These are phyloP conservation scores for Hypoxylon sp. DNA, from an alignment of 2,329 filamentous ascomycete species.

Conservation along the genomic window DNA sequence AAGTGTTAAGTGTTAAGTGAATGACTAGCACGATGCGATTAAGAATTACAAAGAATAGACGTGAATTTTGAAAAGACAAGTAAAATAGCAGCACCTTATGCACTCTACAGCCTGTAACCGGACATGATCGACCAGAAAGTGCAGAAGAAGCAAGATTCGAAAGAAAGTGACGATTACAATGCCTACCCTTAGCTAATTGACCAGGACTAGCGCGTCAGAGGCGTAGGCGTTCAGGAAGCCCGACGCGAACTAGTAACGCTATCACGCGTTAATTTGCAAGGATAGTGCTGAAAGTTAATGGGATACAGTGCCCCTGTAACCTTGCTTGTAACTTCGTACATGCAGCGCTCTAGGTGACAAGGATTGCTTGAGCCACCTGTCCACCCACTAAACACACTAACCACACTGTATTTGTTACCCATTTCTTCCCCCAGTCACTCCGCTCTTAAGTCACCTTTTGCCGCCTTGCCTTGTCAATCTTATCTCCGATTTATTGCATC, in stretches of 20 bases:
- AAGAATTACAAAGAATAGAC: neutral
- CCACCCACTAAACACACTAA: neutral
- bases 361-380: too few relatives aligned
- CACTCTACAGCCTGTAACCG: neutral
- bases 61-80: neutral
- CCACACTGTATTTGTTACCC: neutral
- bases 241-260: slow-evolving; percentile 49
- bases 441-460: slow-evolving; percentile 7
- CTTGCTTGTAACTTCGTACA: neutral
- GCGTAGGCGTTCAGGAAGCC: slow-evolving; percentile 30
- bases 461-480: slow-evolving; percentile 16
- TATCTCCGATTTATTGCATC: slow-evolving; percentile 25
- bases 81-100: neutral
- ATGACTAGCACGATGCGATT: neutral
- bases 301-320: slow-evolving; percentile 1
- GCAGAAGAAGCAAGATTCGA: slow-evolving; percentile 9
- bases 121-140: neutral
- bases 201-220: slow-evolving; percentile 45
- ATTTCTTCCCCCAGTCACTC: neutral
- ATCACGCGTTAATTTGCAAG: slow-evolving; percentile 51
- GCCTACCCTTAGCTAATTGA: slow-evolving; percentile 24
- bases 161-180: slow-evolving; percentile 47
- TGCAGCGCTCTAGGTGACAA: too few relatives aligned
- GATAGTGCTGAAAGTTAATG: slow-evolving; percentile 23
- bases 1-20: too few relatives aligned